These are phyloP conservation scores for Apostasia shenzhenica DNA, from an alignment of 106 monocot species.

Conservation along the genomic window DNA sequence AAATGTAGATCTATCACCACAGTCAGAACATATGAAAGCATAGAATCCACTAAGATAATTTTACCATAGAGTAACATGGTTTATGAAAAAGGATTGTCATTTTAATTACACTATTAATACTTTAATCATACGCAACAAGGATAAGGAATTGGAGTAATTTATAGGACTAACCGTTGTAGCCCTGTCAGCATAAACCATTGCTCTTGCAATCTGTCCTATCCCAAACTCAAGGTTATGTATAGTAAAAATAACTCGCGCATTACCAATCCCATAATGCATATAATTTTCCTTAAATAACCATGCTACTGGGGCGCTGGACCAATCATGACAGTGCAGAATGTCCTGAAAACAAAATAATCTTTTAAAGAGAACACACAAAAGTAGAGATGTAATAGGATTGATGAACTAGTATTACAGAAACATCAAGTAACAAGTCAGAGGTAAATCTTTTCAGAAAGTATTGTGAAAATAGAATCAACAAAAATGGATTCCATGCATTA, in stretches of 20 bases:
- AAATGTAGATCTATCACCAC: too few relatives aligned
- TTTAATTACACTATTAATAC: not conserved
- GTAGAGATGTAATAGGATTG: not conserved
- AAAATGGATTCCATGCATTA: too few relatives aligned
- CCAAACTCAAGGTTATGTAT: conserved; percentile 99
- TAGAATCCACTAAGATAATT: too few relatives aligned
- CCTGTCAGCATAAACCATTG: conserved; percentile 75
- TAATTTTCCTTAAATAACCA: conserved; percentile 98
- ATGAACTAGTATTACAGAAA: not conserved
- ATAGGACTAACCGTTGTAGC: conserved; percentile 82
- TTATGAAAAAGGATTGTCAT: not conserved
- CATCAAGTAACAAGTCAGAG: not conserved
- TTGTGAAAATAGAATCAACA: too few relatives aligned
- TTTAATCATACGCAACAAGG: not conserved
- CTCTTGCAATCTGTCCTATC: conserved; percentile 58
- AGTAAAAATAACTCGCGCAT: conserved; percentile 77
- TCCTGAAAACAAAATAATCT: conserved; percentile 40
- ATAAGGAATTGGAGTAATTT: not conserved
- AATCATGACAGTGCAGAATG: conserved; percentile 98
- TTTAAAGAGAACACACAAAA: not conserved
- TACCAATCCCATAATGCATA: conserved; percentile 47
- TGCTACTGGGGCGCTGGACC: conserved; percentile 96
- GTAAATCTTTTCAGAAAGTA: too few relatives aligned
- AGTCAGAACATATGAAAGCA: too few relatives aligned
- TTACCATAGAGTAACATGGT: too few relatives aligned